Evolutionary conservation across 176 grass and related monocot genomes (phyloP), one percentile per base, ranked within the genome.

Genomic region (Echinochloa phyllopogon): DNA sequence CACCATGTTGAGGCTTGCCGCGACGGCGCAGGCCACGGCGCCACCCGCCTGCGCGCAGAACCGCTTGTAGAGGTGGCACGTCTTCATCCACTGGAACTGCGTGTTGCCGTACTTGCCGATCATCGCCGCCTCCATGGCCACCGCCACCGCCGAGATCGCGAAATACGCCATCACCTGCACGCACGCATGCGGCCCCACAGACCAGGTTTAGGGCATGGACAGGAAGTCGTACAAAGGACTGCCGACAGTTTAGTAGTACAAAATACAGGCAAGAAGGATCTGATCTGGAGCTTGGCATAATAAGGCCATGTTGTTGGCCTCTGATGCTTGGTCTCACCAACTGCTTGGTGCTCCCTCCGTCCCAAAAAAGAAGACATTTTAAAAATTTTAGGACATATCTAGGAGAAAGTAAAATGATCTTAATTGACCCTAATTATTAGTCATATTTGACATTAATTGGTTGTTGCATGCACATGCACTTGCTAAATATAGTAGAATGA

Each of bases 21-120:
- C 74, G 38, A 91, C 58, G 40, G 95, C 92, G 83, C 91, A 86
- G 5, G 64, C 88, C 52, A 92, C 8, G 36, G 75, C 92, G 18
- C 75, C 90, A 0, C 88, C 95, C 0, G 82, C 92, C 75, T 85
- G 95, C 63, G 83, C 59, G 78, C 95, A 98, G 90, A 95, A 98
- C 53, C 84, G 83, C 74, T 66, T 87, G 77, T 93, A 98, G 68
- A 98, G 70, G 10, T 93, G 74, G 92, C 95, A 98, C 55, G 92
- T 82, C 85, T 93, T 95, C 92, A 94, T 95, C 95, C 95, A 98
- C 69, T 98, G 95, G 80, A 98, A 94, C 90, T 94, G 84, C 50
- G 50, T 69, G 53, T 86, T 83, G 14, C 95, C 92, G 18, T 81
- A 93, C 84, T 98, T 77, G 37, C 86, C 66, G 2, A 95, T 67